phyloP scores from a whole-genome alignment of 2,329 filamentous ascomycete genomes.

The Trichoderma guizhouense region DNA sequence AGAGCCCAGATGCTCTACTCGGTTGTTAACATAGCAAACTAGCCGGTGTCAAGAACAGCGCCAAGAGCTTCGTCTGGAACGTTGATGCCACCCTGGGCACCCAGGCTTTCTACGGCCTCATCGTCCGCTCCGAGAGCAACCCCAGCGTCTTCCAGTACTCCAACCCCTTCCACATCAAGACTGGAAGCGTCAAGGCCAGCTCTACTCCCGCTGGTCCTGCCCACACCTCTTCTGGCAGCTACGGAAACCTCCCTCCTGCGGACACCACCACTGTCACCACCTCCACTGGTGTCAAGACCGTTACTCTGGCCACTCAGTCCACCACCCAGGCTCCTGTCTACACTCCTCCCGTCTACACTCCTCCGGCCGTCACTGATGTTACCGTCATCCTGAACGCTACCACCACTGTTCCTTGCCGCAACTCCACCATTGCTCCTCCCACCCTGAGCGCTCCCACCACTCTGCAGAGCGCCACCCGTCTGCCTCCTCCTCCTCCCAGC shows the following conservation, averaged over 20 bases:
- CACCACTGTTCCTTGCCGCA: slow-evolving; percentile 28
- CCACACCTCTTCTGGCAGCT: slow-evolving; percentile 19
- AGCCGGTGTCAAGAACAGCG: slow-evolving; percentile 48
- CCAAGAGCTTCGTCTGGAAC: slow-evolving; percentile 48
- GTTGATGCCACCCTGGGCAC: slow-evolving; percentile 45
- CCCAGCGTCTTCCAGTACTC: slow-evolving; percentile 57
- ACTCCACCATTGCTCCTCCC: slow-evolving; percentile 20
- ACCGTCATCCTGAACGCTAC: slow-evolving; percentile 22
- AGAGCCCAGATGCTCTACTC: background rate
- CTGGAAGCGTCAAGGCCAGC: slow-evolving; percentile 15
- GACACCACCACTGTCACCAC: slow-evolving; percentile 30
- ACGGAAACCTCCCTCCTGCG: background rate
- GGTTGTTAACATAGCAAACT: background rate
- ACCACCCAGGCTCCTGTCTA: slow-evolving; percentile 21
- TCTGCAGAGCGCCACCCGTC: slow-evolving; percentile 24
- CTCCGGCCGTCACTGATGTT: slow-evolving; percentile 21
- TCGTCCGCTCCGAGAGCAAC: slow-evolving; percentile 49
- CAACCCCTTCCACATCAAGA: slow-evolving; percentile 55
- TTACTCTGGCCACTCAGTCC: slow-evolving; percentile 28
- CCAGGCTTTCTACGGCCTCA: slow-evolving; percentile 54
- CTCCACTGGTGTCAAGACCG: slow-evolving; percentile 31
- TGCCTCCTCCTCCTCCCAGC: slow-evolving; percentile 25
- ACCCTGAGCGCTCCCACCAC: slow-evolving; percentile 25
- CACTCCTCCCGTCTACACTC: slow-evolving; percentile 4
- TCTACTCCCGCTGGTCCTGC: slow-evolving; percentile 17